Evolutionary conservation across 805 yeast species (phyloP), one percentile per base, ranked within the genome.

Genomic region (Wilhelminamyces savonicus): DNA sequence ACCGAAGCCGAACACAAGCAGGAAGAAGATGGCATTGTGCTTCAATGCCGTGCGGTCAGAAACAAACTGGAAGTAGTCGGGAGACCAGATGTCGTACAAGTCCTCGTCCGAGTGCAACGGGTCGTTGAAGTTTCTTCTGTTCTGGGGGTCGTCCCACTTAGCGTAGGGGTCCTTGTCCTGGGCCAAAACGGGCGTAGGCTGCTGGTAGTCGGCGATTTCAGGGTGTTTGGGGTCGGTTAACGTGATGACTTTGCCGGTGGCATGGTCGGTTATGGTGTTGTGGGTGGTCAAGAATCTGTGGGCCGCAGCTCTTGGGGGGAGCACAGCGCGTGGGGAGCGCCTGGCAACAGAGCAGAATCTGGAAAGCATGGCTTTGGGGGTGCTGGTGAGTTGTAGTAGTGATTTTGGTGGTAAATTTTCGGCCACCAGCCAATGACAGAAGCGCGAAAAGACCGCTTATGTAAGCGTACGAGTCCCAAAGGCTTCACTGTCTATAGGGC

Each of bases 41-140:
- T 57, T 67, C 30, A 76, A 54, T 1, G 94, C 94, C 19, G 73
- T 69, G 26, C 56, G 50, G 55, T 82, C 80, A 23, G 71, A 60
- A 20, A 76, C 81, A 22, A 64, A 54, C 43, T 77, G 76, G 52
- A 66, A 75, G 48, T 77, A 71, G 48, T 84, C 94, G 9, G 94
- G 92, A 7, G 94, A 74, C 94, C 94, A 84, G 68, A 82, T 70
- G 54, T 84, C 88, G 48, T 78, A 66, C 54, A 74, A 61, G 49
- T 84, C 95, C 42, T 78, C 82, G 45, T 78, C 74, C 32, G 77
- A 74, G 52, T 77, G 78, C 40, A 83, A 54, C 17, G 86, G 83
- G 39, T 84, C 87, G 40, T 74, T 71, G 41, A 73, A 66, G 64
- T 84, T 83, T 59, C 94, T 76, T 62, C 90, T 74, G 54, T 78